phyloP scores from a whole-genome alignment of 495 filamentous ascomycete genomes.

The Cetradonia linearis region DNA sequence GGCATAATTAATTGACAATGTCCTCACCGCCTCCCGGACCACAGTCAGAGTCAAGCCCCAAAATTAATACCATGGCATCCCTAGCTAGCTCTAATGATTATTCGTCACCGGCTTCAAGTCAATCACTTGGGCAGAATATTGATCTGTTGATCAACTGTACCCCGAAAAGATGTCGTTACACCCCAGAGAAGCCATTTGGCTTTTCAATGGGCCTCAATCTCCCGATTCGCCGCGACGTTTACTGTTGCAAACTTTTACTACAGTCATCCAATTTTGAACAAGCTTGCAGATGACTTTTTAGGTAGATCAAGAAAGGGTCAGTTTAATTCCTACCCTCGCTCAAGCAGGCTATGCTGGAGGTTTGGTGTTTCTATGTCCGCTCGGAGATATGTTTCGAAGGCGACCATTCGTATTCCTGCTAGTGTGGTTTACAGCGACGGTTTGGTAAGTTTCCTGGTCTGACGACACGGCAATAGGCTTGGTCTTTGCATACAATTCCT shows the following conservation, averaged over 20 bases:
- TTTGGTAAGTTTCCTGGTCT: slow-evolving; percentile 39
- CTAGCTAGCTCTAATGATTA: neutral
- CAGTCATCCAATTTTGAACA: slow-evolving; percentile 57
- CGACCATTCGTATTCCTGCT: slow-evolving; percentile 59
- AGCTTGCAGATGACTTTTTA: slow-evolving; percentile 50
- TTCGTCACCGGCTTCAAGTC: neutral
- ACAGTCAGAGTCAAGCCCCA: neutral
- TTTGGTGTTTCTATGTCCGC: slow-evolving; percentile 63
- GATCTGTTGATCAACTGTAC: slow-evolving; percentile 32
- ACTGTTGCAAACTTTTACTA: slow-evolving; percentile 67
- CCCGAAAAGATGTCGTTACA: slow-evolving; percentile 47
- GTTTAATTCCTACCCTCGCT: slow-evolving; percentile 62
- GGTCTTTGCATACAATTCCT: slow-evolving; percentile 54
- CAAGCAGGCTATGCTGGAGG: slow-evolving; percentile 75
- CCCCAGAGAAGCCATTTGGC: slow-evolving; percentile 43
- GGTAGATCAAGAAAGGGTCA: slow-evolving; percentile 47
- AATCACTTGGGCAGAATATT: neutral
- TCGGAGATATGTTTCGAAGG: slow-evolving; percentile 64
- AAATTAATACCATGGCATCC: neutral
- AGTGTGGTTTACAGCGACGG: slow-evolving; percentile 53
- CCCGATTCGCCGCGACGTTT: slow-evolving; percentile 42
- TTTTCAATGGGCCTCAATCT: slow-evolving; percentile 52
- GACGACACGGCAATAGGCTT: slow-evolving; percentile 34
- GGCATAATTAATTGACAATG: neutral
- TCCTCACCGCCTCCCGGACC: neutral